Base-by-base conservation (phyloP, 345 rosid genomes). In the Theobroma cacao region DNA sequence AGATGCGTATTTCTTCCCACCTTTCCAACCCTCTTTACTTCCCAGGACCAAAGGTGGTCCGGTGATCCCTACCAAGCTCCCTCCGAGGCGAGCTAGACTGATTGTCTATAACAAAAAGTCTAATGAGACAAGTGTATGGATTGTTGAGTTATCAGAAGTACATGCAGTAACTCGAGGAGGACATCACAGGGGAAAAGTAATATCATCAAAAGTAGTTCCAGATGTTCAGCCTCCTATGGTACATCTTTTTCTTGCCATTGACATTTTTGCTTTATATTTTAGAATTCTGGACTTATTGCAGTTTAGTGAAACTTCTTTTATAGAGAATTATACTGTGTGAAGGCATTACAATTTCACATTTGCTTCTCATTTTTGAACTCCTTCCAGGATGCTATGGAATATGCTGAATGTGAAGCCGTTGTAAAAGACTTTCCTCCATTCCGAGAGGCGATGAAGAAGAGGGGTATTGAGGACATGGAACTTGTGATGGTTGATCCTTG, bases 221-320 rank as follows among this genome's bases (percentile, higher is more conserved):
- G 86, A 90, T 81, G 94, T 92, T 78, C 97, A 92, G 80, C 97
- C 97, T 79, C 91, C 94, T 22, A 90, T 92, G 97, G 97, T 92
- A 80, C 58, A 2, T 33, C 55, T 43, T 14, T 24, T 24, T 68
- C 73, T 22, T 68, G 15, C 38, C 14, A 7, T 68, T 31, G 36
- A 28, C 22, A 28, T 15, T 47, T 68, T 30, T 68, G 34, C 73
- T 68, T 68, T 45, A 24, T 45, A 17, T 45, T 45, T 14, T 68
- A 14, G 73, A 28, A 47, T 28, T 69, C 40, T 69, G 47, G 26
- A 70, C 59, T 3, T 24, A 9, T 48, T 30, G 40, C 74, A 28
- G 24, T 30, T 8, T 41, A 53, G 24, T n/a, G 26, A 31, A 55
- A 24, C 14, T 24, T 56, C 3, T 56, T 1, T 2, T 10, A 24